Evolutionary conservation across 495 filamentous ascomycete genomes (phyloP), one percentile per base, ranked within the genome.

Genomic region (Sordaria brevicollis): DNA sequence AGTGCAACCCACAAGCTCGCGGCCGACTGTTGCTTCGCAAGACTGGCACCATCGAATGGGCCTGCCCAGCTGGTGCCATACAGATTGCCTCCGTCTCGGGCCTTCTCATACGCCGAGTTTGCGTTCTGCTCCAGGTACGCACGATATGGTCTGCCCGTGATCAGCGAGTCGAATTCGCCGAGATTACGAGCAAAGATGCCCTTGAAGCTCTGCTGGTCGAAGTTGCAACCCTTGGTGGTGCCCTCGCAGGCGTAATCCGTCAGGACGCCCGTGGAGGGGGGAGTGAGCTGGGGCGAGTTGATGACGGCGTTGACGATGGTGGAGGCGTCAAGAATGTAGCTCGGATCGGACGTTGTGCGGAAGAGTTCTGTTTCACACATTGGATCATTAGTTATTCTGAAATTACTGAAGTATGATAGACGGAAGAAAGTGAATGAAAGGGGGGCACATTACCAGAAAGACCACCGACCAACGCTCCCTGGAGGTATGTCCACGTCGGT

Each of bases 401-500:
- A 77, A 25, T 17, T 31, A 25, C 11, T 6, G 15, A 9, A 9
- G 15, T 36, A 25, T 25, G 38, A 7, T 19, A 36, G 10, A 35
- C 34, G n/a, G 35, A 21, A 21, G 36, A 43, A 1, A 37, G 21
- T 33, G 0, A 13, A 25, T n/a, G n/a, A 36, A 21, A 25, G 21
- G 36, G 31, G 38, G 31, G 13, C 0, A 5, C 35, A 35, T 87
- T 79, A 78, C 91, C 89, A 6, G 88, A 84, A 0, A 92, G 82
- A 0, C 83, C 91, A 7, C 90, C 90, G 15, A 93, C 83, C 31
- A 93, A 82, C 33, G 91, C 89, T 25, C 90, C 91, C 75, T 93
- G 90, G 75, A 92, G 93, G 79, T 93, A 93, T 0, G 88, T 85
- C 85, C 86, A 93, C 37, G 85, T 82, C 4, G 86, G 83, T 21